Evolutionary conservation across 192 early-diverging fungal genomes (phyloP), one percentile per base, ranked within the genome.

Genomic region (Phycomyces blakesleeanus): DNA sequence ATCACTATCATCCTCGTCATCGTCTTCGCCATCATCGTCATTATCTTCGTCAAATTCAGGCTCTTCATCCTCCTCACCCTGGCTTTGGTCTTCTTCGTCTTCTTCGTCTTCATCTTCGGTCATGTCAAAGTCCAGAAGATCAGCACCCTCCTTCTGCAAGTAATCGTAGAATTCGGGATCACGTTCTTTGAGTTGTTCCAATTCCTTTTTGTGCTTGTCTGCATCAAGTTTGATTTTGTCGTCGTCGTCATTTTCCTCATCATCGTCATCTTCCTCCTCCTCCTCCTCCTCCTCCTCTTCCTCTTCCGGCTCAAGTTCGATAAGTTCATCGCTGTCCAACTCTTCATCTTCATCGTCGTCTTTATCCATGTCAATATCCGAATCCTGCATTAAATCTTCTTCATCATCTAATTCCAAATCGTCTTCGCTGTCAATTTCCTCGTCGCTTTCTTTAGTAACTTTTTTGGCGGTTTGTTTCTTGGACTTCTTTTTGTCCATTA

Each of bases 131-230:
- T 87, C 83, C 44, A 99, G 79, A 52, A 95, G 85, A 49, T 79
- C 86, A 34, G 82, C 68, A 75, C 96, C 93, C 61, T 97, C 76
- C 16, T 59, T 37, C 68, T 75, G 72, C 26, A 78, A 37, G 12
- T 63, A 44, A 21, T 65, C 61, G 39, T 64, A 64, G 12, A 75
- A 39, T 20, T 16, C 3, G 11, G 52, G 29, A 49, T 71, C 73
- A 66, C 87, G 87, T 59, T 87, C 75, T 66, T 89, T 89, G 75
- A 97, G 80, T 7, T 85, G 79, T 44, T 96, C 89, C 47, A 99
- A 73, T 76, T 99, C 78, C 64, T 82, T 64, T 73, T 92, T 93
- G 71, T 94, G 91, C 42, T 75, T 68, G 0, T 77, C 75, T 49
- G 85, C 87, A 51, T 87, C 80, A 55, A 72, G 60, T 72, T 75